Evolutionary conservation across 1,284 basidiomycete genomes (phyloP).

Genomic region (Leccinum idahoense): DNA sequence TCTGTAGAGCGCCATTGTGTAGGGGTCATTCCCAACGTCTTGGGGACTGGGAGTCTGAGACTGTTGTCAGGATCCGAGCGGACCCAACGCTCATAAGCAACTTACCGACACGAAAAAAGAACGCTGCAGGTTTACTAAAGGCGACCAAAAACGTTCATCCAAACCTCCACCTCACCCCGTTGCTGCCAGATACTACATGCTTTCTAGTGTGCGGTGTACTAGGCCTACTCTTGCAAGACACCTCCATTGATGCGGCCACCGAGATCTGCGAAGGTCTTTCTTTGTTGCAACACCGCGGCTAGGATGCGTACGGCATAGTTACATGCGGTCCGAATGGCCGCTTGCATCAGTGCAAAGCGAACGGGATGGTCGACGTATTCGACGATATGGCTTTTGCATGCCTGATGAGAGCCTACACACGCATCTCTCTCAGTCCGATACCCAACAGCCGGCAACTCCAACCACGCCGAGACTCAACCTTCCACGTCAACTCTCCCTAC

Average conservation of each 20-base stretch:
- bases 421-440: conserved; percentile 68
- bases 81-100: too few relatives aligned
- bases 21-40: too few relatives aligned
- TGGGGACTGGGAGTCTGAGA: too few relatives aligned
- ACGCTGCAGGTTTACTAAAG: too few relatives aligned
- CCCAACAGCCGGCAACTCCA: conserved; percentile 96
- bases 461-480: conserved; percentile 99
- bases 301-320: conserved; percentile 97
- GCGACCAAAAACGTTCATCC: too few relatives aligned
- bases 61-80: too few relatives aligned
- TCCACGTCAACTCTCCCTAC: conserved; percentile 99
- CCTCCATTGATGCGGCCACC: conserved; percentile 67
- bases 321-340: conserved; percentile 94
- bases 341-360: conserved; percentile 99
- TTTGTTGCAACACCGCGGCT: conserved; percentile 89
- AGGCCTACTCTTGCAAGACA: conserved; percentile 78
- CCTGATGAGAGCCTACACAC: conserved; percentile 39
- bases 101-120: too few relatives aligned
- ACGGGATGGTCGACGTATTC: conserved; percentile 99
- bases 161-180: too few relatives aligned
- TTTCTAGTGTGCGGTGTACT: conserved; percentile 80
- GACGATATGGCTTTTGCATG: conserved; percentile 75
- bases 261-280: conserved; percentile 91
- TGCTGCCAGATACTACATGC: too few relatives aligned
- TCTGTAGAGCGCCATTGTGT: too few relatives aligned